phyloP scores from a whole-genome alignment of 176 grass and related monocot genomes.

The Neostapfia colusana region DNA sequence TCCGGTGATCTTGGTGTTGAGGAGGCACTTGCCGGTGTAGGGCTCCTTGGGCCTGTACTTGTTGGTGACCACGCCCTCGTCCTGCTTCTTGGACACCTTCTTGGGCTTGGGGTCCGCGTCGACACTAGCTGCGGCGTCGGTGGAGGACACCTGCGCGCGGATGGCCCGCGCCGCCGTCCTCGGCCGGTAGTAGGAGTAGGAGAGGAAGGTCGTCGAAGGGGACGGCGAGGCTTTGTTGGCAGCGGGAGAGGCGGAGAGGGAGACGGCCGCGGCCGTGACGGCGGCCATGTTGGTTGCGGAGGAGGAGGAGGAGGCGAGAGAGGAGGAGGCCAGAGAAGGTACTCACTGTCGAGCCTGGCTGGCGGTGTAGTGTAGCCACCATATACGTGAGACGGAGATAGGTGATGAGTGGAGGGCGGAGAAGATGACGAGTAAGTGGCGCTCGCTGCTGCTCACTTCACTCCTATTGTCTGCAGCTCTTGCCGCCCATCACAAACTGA shows the following conservation, averaged over 20 bases:
- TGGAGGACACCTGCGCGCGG: constrained; percentile 33
- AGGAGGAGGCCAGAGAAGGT: not conserved
- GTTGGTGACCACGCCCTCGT: constrained; percentile 74
- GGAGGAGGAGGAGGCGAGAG: not conserved
- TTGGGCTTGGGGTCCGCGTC: constrained; percentile 45
- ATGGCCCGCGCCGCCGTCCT: not conserved
- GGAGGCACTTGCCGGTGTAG: constrained; percentile 73
- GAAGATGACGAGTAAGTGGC: constrained; percentile 49
- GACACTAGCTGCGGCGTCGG: constrained; percentile 13
- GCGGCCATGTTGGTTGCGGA: constrained; percentile 51
- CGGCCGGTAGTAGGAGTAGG: not conserved
- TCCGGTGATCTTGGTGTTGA: constrained; percentile 96
- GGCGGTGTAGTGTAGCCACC: not conserved
- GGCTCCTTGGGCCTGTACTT: constrained; percentile 83
- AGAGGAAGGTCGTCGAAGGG: constrained; percentile 33
- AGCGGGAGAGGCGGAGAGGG: constrained; percentile 35
- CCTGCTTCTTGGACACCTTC: constrained; percentile 87
- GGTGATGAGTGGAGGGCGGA: constrained; percentile 56
- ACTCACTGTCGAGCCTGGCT: not conserved
- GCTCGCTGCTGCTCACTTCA: not conserved
- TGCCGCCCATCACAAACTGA: too few relatives aligned
- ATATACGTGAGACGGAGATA: not conserved
- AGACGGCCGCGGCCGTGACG: constrained; percentile 59
- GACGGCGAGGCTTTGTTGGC: constrained; percentile 40
- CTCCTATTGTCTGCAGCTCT: not conserved